These are phyloP conservation scores for Rhodotorula sp. DNA, from an alignment of 1,284 basidiomycete genomes.

Conservation along the genomic window DNA sequence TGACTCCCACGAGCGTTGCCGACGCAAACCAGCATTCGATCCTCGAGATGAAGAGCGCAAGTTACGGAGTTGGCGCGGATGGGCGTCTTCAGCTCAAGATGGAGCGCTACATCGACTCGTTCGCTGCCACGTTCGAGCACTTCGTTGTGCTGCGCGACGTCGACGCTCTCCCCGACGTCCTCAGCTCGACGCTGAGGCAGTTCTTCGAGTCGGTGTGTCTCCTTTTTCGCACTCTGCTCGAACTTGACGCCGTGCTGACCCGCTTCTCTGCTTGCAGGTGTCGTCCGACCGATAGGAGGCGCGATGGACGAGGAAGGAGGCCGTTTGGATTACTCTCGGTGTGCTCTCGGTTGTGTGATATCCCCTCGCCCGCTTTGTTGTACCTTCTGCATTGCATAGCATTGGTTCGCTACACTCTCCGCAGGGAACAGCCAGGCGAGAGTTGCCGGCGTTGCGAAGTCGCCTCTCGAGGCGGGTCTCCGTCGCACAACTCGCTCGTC, in stretches of 20 bases:
- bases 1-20: constrained; percentile 50
- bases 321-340: background rate
- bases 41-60: constrained; percentile 87
- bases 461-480: too few relatives aligned
- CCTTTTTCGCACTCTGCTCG: background rate
- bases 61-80: constrained; percentile 74
- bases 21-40: constrained; percentile 67
- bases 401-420: background rate
- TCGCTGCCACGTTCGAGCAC: constrained; percentile 73
- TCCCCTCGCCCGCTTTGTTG: background rate
- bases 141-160: constrained; percentile 91
- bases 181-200: constrained; percentile 88
- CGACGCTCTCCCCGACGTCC: constrained; percentile 86
- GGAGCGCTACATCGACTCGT: constrained; percentile 26
- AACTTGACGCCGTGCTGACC: background rate
- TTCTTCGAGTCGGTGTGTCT: constrained; percentile 55
- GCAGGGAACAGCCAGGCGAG: background rate
- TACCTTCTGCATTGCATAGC: background rate
- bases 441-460: background rate
- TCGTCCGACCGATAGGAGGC: constrained; percentile 20
- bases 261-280: constrained; percentile 2
- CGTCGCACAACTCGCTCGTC: too few relatives aligned
- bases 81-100: constrained; percentile 76
- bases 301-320: background rate
- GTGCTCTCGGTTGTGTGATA: background rate